Conservation (phyloP, 345 rosid species). For the Fremontodendron californicum region DNA sequence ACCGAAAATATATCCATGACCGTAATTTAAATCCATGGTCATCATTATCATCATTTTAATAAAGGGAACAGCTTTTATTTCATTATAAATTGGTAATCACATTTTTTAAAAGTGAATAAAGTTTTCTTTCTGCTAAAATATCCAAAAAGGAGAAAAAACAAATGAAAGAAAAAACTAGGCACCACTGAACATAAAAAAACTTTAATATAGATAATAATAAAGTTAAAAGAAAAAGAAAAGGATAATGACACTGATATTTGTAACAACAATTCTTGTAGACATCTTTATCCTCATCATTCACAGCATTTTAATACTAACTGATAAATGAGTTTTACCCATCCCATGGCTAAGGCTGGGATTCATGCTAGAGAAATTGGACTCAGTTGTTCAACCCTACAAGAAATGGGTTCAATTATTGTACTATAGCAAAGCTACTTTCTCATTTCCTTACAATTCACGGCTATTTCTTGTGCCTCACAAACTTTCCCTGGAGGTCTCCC, state of each 20-base stretch:
- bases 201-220: neutral
- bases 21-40: too few relatives aligned
- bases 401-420: neutral
- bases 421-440: neutral
- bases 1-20: too few relatives aligned
- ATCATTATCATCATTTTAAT: too few relatives aligned
- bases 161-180: neutral
- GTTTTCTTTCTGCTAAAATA: neutral
- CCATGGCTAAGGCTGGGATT: neutral
- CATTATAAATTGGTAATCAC: neutral
- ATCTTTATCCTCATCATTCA: neutral
- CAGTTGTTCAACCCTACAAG: neutral
- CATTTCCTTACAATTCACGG: neutral
- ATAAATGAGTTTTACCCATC: neutral
- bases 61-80: neutral
- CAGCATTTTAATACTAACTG: neutral
- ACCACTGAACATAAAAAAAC: neutral
- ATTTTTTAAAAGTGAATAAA: neutral
- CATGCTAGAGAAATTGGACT: neutral
- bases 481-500: too few relatives aligned
- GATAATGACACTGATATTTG: conserved; percentile 1
- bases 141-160: neutral
- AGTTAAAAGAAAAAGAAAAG: neutral
- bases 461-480: neutral
- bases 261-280: neutral